Evolutionary conservation across 139 green algal species (phyloP), one percentile per base, ranked within the genome.

Genomic region (Picochlorum sp.): DNA sequence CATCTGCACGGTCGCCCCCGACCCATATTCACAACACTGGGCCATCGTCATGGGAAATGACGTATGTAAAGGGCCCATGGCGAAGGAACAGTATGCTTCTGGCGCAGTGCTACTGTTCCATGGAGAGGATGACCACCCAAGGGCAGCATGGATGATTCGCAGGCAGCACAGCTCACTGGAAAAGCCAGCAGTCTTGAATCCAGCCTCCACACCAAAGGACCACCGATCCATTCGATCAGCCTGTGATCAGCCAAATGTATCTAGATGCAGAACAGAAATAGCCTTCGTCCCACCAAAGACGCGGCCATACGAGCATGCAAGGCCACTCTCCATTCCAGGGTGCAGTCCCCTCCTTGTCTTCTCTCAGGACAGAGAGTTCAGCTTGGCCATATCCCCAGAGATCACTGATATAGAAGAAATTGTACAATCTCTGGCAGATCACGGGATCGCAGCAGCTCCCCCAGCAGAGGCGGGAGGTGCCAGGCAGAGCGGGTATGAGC

Each of bases 271-370:
- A 20, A 59, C 44, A 9, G 58, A 28, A 18, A 26, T 65, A 28
- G 63, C 49, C 34, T 69, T 69, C 62, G 47, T 59, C 14, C 63
- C 44, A 41, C 21, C 20, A 11, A 24, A 14, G 18, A 69, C 63
- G 3, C 45, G 21, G 7, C 13, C 54, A 21, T 49, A 69, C 9
- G 16, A n/a, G 14, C 38, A 21, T 57, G 45, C 63, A 38, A 20
- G 14, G 8, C 15, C 23, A 1, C 14, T 18, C 11, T 41, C 63
- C 11, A 38, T 38, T 24, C 63, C 44, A n/a, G 63, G 63, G 9
- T 38, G 23, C n/a, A 69, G 63, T 58, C 63, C 63, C 13, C n/a
- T 69, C 13, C 4, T 69, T 14, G 44, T 69, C 9, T 18, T 69
- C 15, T 45, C 63, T 8, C 15, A 23, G 26, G 63, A 69, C 47